Conservation (phyloP, 139 green algal genomes). For the Limnomonas spitsbergensis region DNA sequence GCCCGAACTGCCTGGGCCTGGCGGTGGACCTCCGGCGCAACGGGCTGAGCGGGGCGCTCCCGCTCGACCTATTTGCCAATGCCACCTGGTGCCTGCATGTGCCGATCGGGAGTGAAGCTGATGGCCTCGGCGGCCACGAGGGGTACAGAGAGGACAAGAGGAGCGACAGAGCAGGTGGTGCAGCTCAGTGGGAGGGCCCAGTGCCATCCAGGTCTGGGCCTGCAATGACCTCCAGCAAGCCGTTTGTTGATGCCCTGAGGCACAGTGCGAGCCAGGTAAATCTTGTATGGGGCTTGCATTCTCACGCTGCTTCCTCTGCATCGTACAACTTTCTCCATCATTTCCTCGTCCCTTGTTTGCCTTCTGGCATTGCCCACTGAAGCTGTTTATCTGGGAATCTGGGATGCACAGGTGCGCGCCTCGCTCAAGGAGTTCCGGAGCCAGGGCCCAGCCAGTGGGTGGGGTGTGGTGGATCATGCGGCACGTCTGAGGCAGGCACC, state of each 20-base stretch:
- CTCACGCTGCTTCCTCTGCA: no score
- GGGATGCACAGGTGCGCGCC: neutral
- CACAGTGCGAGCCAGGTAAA: neutral
- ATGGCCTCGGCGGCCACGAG: neutral
- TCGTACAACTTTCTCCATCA: no score
- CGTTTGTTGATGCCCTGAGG: neutral
- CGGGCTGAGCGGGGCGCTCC: conserved; percentile 4
- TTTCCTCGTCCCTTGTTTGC: no score
- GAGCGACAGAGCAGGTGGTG: neutral
- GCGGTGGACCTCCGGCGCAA: conserved; percentile 33
- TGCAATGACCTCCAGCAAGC: neutral
- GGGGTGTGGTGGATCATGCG: neutral
- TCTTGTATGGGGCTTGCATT: neutral
- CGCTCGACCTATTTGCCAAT: neutral
- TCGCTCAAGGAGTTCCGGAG: conserved; percentile 9
- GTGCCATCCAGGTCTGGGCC: neutral
- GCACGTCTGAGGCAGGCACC: neutral
- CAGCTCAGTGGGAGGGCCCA: neutral
- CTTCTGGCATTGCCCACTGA: no score
- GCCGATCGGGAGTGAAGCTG: neutral
- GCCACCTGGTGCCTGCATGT: conserved; percentile 15
- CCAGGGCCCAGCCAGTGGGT: neutral
- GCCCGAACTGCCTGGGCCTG: conserved; percentile 25
- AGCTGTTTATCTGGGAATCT: no score
- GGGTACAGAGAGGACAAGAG: no score